Conservation (phyloP, 768 basidiomycete species). For the Mycena galopus region DNA sequence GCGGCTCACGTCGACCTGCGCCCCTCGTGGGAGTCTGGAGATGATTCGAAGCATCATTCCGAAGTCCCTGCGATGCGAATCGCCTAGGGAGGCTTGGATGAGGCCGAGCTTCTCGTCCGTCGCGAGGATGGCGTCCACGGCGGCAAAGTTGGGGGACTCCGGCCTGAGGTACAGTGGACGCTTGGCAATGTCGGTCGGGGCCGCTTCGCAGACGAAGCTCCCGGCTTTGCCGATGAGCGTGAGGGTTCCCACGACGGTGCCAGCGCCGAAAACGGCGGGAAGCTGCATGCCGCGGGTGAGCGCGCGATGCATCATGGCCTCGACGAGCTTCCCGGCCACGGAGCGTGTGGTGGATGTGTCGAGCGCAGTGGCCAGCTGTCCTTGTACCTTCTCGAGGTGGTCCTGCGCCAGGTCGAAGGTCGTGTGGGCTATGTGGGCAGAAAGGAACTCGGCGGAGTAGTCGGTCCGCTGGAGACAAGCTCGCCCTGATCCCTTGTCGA, state of each 20-base stretch:
- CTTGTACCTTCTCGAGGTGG: slow-evolving; percentile 4
- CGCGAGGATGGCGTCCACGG: slow-evolving; percentile 16
- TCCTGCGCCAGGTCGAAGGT: slow-evolving; percentile 5
- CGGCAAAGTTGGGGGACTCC: slow-evolving; percentile 7
- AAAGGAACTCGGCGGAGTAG: slow-evolving; percentile 7
- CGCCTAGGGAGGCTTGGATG: too few relatives aligned
- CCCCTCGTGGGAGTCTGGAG: too few relatives aligned
- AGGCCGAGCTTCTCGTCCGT: slow-evolving; percentile 8
- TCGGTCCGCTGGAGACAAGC: slow-evolving; percentile 13
- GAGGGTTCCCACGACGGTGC: slow-evolving; percentile 1
- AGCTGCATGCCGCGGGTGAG: too few relatives aligned
- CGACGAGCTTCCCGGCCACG: slow-evolving; percentile 17
- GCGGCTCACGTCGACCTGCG: too few relatives aligned
- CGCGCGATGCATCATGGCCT: slow-evolving; percentile 18
- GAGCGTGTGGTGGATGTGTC: slow-evolving; percentile 11
- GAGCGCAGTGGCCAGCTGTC: slow-evolving; percentile 7
- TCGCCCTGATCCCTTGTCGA: slow-evolving; percentile 1
- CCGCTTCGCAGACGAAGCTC: slow-evolving; percentile 16
- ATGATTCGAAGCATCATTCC: too few relatives aligned
- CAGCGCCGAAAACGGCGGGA: slow-evolving; percentile 11
- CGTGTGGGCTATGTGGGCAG: neutral
- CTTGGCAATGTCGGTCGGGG: neutral
- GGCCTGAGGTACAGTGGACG: slow-evolving; percentile 20
- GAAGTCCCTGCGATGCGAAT: too few relatives aligned
- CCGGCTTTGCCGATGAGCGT: slow-evolving; percentile 7